phyloP scores from a whole-genome alignment of 257 asterid species.

The Echites panduratus region DNA sequence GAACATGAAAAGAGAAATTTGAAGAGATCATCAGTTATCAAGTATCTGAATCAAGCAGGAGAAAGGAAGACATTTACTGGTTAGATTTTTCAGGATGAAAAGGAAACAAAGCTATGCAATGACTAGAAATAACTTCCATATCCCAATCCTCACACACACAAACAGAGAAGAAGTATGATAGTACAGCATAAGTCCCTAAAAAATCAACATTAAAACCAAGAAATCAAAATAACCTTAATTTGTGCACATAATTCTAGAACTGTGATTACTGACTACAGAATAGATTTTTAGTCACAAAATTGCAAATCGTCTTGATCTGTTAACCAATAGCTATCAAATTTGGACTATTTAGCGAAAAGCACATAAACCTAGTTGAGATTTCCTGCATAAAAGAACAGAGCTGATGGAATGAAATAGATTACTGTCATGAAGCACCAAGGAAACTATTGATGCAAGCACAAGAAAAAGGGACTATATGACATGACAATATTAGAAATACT shows the following conservation, averaged over 20 bases:
- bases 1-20: neutral
- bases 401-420: neutral
- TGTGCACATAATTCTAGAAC: neutral
- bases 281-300: neutral
- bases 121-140: neutral
- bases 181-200: neutral
- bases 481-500: neutral
- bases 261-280: too few species aligned
- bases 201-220: neutral
- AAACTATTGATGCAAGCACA: too few species aligned
- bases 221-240: neutral
- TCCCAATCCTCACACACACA: neutral
- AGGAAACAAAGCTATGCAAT: slow-evolving; percentile 6
- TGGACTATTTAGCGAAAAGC: neutral
- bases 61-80: neutral
- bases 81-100: neutral
- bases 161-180: neutral
- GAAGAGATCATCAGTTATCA: neutral
- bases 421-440: neutral
- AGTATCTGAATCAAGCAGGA: neutral
- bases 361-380: neutral
- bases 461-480: neutral
- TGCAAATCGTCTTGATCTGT: neutral
- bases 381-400: neutral
- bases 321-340: neutral